Base-by-base conservation (phyloP, 1,139 yeast genomes). In the Kurtzmaniella quercitrusa region DNA sequence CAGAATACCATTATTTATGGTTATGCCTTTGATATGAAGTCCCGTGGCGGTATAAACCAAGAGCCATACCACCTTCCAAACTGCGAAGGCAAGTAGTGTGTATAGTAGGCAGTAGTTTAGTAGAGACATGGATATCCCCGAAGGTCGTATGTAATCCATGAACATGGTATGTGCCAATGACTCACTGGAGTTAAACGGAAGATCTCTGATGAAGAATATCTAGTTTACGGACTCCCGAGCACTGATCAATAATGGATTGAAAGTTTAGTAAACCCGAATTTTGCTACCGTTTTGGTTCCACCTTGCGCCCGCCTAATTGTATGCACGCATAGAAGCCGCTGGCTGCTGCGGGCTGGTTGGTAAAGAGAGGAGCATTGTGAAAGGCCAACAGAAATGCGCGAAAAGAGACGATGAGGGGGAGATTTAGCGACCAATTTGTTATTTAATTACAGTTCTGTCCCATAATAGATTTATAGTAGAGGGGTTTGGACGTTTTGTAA, bases 1-100 rank as follows among this genome's bases (percentile, higher is more conserved):
- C 65, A 60, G 66, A 3, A 72, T 44, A 15, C 77, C 76, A 51
- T 71, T 71, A 50, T 65, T 68, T 33, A 71, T 60, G 20, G 67
- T 48, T 3, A 72, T 43, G 17, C 66, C 59, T 32, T 57, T 53
- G 33, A 71, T 49, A 44, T 65, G 65, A 46, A 70, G 47, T 11
- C 77, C 77, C 3, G 61, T 51, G 2, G 61, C 12, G n/a, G 50
- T 38, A 48, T 63, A 64, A 11, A 62, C 43, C 12, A 61, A 18
- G 38, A 54, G 53, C 74, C 74, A 69, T 15, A 47, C 21, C 1
- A 51, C 18, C 11, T 50, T 39, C 71, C 71, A 65, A 3, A 41
- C 38, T 11, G 47, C 33, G 6, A 49, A 33, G 9, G 41, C 39
- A 18, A 8, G 28, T 28, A 20, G 45, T 38, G 38, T 33, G 41